Base-by-base conservation (phyloP, 495 filamentous ascomycete genomes). In the Neurospora sp. region DNA sequence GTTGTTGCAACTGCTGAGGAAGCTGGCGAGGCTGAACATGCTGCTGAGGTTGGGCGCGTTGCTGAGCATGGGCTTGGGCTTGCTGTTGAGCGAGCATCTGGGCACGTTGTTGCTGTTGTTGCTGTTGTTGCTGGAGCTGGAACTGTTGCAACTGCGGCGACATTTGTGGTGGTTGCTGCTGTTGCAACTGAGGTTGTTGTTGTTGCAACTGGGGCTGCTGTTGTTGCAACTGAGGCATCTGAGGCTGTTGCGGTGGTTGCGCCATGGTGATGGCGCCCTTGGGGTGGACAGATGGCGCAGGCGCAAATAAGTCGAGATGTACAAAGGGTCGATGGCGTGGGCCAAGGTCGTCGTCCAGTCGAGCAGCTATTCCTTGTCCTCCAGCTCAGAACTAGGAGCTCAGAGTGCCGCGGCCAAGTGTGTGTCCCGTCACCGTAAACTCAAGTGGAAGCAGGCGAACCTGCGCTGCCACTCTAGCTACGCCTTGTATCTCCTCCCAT, bases 221-320 rank as follows among this genome's bases (percentile, higher is more conserved):
- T 11, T 71, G 68, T 22, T 72, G 70, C 68, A 71, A 27, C 37
- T 75, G 77, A 2, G 76, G 71, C 72, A 73, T 74, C 39, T 85
- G 89, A 22, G 88, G 88, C 27, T 84, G 85, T 27, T 85, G 85
- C 70, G 89, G 88, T 72, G 88, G 88, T 84, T 92, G 90, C 77
- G 89, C 88, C 91, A 92, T 93, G 78, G 70, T 83, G 70, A 11
- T 22, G 38, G 61, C 14, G 68, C 40, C 40, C 31, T 39, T 20
- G 10, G 59, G 31, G 42, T 46, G 68, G 65, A 40, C 20, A 22
- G 71, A n/a, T 44, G 37, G n/a, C 46, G 11, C 6, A 61, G 53
- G 53, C 53, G 53, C 53, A 61, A 61, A 61, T 14, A 61, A 35
- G 22, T 35, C 46, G 46, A 53, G 10, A 11, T 22, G 20, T 48